A percentile compares a stretch with the other conserved stretches of the same genome.
Conservation (phyloP, 1,284 basidiomycete genomes). For the Cryptococcus sp. region DNA sequence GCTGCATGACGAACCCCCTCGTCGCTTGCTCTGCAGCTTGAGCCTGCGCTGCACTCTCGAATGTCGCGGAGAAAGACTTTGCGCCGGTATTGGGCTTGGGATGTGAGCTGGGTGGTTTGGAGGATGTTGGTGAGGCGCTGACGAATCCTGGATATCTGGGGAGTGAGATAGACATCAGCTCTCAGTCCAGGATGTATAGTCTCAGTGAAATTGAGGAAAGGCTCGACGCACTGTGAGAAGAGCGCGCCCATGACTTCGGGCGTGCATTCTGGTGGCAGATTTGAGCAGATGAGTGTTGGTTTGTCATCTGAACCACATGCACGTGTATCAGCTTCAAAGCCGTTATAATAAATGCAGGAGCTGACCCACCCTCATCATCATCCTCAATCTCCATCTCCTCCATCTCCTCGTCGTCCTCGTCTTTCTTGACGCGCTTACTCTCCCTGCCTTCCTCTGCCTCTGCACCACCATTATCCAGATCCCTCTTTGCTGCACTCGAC, state of each 20-base stretch:
- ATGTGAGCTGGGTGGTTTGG: constrained; percentile 34
- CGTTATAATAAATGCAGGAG: neutral
- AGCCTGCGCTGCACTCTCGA: constrained; percentile 31
- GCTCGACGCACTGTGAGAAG: constrained; percentile 34
- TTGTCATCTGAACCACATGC: constrained; percentile 5
- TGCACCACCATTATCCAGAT: constrained; percentile 62
- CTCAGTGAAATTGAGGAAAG: neutral
- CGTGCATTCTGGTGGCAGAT: constrained; percentile 46
- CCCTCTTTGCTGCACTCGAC: constrained; percentile 49
- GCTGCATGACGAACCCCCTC: constrained; percentile 47
- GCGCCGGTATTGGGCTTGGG: constrained; percentile 38
- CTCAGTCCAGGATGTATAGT: neutral
- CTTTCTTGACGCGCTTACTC: constrained; percentile 36
- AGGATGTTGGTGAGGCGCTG: constrained; percentile 18
- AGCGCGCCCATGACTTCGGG: constrained; percentile 38
- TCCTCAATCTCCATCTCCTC: constrained; percentile 53
- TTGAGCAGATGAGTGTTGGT: constrained; percentile 37
- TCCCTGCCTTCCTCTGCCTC: constrained; percentile 26
- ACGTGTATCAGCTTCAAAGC: neutral
- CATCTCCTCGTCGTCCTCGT: constrained; percentile 36
- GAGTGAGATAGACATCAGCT: neutral
- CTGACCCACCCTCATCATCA: constrained; percentile 46
- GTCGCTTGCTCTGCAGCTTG: constrained; percentile 29
- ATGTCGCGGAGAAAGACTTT: constrained; percentile 37
- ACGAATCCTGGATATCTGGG: constrained; percentile 42